Evolutionary conservation across 2,329 filamentous ascomycete genomes (phyloP).

Genomic region (Sarocladium kiliense): DNA sequence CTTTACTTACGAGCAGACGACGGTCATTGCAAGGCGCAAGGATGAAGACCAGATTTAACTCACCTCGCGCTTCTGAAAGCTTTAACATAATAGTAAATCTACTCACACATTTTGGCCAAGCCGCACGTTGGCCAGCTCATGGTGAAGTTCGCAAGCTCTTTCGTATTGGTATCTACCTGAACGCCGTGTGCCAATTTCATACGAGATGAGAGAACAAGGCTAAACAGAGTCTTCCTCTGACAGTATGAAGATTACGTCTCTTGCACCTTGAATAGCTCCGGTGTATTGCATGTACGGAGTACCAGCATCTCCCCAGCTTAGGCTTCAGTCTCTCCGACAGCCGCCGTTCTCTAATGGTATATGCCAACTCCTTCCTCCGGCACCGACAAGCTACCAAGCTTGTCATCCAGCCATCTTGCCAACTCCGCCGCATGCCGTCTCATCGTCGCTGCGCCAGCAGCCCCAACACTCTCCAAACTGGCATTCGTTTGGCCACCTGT

Average conservation of each 20-base stretch:
- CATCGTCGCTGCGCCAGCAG: constrained; percentile 44
- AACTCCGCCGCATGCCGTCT: constrained; percentile 55
- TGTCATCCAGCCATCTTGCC: constrained; percentile 54
- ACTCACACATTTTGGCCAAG: too few relatives aligned
- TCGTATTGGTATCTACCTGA: constrained; percentile 11
- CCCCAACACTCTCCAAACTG: constrained; percentile 31
- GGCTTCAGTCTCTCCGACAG: background rate
- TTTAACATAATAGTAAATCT: background rate
- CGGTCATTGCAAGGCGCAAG: background rate
- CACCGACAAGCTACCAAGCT: constrained; percentile 47
- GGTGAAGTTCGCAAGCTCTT: too few relatives aligned
- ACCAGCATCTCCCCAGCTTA: too few relatives aligned
- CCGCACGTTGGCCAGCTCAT: too few relatives aligned
- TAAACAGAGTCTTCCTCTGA: background rate
- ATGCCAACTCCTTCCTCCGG: constrained; percentile 46
- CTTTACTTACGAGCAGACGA: background rate
- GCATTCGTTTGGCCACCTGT: constrained; percentile 39
- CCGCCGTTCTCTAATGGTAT: constrained; percentile 14
- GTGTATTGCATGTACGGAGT: too few relatives aligned
- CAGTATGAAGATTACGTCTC: background rate
- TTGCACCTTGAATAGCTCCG: background rate
- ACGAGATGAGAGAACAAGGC: background rate
- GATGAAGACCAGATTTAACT: too few relatives aligned
- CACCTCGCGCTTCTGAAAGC: background rate
- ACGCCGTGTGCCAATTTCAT: constrained; percentile 8